A percentile compares a stretch with the other conserved stretches of the same genome.
phyloP scores from a whole-genome alignment of 176 grass and related monocot species.

The Chrysopogon serrulatus region DNA sequence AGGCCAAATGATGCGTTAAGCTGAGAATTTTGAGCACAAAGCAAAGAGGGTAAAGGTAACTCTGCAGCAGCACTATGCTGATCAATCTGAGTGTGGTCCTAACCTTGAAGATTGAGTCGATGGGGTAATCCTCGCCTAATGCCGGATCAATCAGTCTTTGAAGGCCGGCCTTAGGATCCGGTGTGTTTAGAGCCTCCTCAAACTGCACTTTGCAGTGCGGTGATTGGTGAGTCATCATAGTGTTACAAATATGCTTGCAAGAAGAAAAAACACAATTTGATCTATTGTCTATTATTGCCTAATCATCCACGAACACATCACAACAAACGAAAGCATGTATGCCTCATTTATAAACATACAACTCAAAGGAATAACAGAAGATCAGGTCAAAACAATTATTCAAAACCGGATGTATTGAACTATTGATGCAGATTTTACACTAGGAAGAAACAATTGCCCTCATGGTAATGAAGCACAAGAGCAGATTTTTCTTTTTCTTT shows the following conservation, averaged over 20 bases:
- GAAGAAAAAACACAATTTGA: neutral
- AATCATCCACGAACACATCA: neutral
- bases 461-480: neutral
- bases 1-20: neutral
- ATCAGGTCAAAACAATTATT: neutral
- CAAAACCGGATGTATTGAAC: neutral
- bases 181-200: constrained; percentile 48
- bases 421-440: neutral
- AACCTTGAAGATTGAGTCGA: constrained; percentile 70
- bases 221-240: neutral
- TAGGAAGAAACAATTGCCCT: neutral
- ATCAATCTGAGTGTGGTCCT: neutral
- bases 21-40: neutral
- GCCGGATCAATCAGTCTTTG: constrained; percentile 52
- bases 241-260: neutral
- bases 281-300: neutral
- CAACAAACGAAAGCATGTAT: neutral
- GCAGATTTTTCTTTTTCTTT: neutral
- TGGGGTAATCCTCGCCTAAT: constrained; percentile 60
- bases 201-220: constrained; percentile 42
- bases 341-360: neutral
- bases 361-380: neutral
- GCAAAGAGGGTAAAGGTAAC: neutral
- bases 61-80: neutral
- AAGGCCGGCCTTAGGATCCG: constrained; percentile 64